These are phyloP conservation scores for Vaccinium myrtillus DNA, from an alignment of 148 eudicot genomes.

Conservation along the genomic window DNA sequence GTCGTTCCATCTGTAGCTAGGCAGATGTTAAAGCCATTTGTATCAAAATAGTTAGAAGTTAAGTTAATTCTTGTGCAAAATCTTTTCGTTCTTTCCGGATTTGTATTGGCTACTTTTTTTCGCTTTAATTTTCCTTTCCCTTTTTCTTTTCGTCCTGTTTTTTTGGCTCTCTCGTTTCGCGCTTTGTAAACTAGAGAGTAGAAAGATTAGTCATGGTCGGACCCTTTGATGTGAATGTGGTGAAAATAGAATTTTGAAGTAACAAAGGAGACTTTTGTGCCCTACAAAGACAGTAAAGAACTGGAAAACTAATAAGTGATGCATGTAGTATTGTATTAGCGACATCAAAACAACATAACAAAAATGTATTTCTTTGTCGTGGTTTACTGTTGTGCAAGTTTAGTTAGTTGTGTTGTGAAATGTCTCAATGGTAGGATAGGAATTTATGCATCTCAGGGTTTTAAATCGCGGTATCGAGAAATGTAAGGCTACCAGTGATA, in stretches of 20 bases:
- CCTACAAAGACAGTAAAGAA: constrained; percentile 14
- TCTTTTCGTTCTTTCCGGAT: neutral
- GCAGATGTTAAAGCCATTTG: neutral
- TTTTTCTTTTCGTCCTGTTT: neutral
- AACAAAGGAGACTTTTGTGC: constrained; percentile 8
- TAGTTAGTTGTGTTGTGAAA: neutral
- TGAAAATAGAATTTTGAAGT: neutral
- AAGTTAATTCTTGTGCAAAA: neutral
- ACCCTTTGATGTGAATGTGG: neutral
- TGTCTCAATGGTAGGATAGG: neutral
- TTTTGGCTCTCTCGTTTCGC: neutral
- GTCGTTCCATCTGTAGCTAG: no score
- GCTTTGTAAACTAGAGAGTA: neutral
- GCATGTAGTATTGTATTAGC: neutral
- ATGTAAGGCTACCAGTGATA: no score
- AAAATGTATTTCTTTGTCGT: constrained; percentile 6
- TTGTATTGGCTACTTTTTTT: neutral
- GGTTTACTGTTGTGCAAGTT: neutral
- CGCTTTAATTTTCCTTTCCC: neutral
- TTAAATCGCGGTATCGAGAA: no score
- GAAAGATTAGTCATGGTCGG: constrained; percentile 10
- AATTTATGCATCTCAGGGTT: neutral
- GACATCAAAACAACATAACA: neutral
- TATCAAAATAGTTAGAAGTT: neutral
- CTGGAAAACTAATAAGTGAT: neutral